A percentile compares a stretch with the other conserved stretches of the same genome.
These are phyloP conservation scores for Aspergillus bombycis DNA, from an alignment of 2,329 filamentous ascomycete species.

Conservation along the genomic window DNA sequence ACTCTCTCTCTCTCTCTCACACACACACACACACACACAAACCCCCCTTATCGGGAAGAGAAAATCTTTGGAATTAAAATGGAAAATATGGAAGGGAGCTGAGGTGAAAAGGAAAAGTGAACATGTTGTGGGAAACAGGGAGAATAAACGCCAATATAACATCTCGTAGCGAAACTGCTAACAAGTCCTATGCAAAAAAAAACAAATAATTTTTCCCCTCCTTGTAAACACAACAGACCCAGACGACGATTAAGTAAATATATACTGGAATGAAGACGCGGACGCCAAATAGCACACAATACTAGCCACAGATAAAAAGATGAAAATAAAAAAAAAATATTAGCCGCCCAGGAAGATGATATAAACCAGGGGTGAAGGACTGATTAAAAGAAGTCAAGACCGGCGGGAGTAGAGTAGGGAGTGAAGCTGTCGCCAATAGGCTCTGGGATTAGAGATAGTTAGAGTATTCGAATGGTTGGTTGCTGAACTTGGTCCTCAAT, in stretches of 20 bases:
- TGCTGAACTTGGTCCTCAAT: constrained; percentile 31
- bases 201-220: background rate
- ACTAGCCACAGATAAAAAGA: background rate
- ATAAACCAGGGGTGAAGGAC: constrained; percentile 4
- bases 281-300: background rate
- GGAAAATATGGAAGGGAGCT: too few relatives aligned
- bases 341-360: constrained; percentile 4
- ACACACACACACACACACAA: background rate
- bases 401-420: background rate
- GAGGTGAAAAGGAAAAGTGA: constrained; percentile 8
- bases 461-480: constrained; percentile 35
- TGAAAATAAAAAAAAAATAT: background rate
- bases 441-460: constrained; percentile 25
- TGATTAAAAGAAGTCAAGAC: background rate
- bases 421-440: background rate
- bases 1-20: background rate
- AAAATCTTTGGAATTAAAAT: background rate
- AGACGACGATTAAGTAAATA: background rate
- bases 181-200: background rate
- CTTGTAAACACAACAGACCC: background rate
- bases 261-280: background rate
- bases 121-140: background rate
- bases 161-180: background rate
- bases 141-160: constrained; percentile 2
- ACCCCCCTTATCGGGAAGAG: background rate